These are phyloP conservation scores for Cenchrus purpureus DNA, from an alignment of 176 grass and related monocot genomes.

Conservation along the genomic window DNA sequence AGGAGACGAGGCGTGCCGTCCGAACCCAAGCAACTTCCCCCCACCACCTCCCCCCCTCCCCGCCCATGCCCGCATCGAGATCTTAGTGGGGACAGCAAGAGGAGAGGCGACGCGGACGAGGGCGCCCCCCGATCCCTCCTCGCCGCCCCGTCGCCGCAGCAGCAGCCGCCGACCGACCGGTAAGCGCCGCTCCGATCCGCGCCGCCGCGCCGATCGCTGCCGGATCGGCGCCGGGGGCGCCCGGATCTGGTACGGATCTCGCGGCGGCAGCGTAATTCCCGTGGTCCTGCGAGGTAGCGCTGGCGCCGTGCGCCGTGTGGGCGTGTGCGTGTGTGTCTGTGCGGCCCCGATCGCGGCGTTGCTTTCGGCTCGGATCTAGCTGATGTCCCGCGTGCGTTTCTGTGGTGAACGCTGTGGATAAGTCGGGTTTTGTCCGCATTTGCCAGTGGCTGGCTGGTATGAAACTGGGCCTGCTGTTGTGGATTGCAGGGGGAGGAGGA, in stretches of 20 bases:
- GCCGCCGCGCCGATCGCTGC: slow-evolving; percentile 29
- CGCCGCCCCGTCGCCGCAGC: slow-evolving; percentile 22
- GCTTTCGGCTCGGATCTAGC: slow-evolving; percentile 62
- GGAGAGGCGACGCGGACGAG: slow-evolving; percentile 42
- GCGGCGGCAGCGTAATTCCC: slow-evolving; percentile 39
- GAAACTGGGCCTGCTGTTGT: slow-evolving; percentile 41
- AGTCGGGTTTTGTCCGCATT: slow-evolving; percentile 57
- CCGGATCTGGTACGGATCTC: slow-evolving; percentile 69
- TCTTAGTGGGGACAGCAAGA: slow-evolving; percentile 53
- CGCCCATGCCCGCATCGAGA: slow-evolving; percentile 55
- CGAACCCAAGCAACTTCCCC: slow-evolving; percentile 56
- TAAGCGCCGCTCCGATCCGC: slow-evolving; percentile 37
- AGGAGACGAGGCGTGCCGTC: slow-evolving; percentile 54
- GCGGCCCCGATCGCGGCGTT: slow-evolving; percentile 45
- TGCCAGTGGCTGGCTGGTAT: slow-evolving; percentile 52
- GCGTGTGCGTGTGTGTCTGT: neutral
- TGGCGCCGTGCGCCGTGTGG: slow-evolving; percentile 38
- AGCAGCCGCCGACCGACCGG: slow-evolving; percentile 46
- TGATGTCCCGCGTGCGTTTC: slow-evolving; percentile 40
- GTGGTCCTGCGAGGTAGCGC: neutral
- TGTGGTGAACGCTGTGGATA: slow-evolving; percentile 57
- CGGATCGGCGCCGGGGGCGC: slow-evolving; percentile 37
- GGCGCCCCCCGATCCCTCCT: slow-evolving; percentile 39
- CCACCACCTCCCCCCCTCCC: slow-evolving; percentile 7
- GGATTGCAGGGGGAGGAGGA: slow-evolving; percentile 80